phyloP scores from a whole-genome alignment of 2,329 filamentous ascomycete species.

The Xylariales sp. region DNA sequence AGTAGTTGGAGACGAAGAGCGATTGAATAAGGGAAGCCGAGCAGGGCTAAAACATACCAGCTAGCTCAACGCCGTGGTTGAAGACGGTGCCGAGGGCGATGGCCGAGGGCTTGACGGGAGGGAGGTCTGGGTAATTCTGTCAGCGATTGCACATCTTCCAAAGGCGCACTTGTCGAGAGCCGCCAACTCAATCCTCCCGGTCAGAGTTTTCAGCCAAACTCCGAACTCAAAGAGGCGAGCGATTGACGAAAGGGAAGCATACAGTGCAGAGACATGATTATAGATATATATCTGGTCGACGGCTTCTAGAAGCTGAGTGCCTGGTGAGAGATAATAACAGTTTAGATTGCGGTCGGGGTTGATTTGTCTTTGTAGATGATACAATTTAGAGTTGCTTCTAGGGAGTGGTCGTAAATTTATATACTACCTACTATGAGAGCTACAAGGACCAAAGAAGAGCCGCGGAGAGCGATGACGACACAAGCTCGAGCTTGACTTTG shows the following conservation, averaged over 20 bases:
- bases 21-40: neutral
- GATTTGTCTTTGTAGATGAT: slow-evolving; percentile 29
- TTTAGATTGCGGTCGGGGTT: neutral
- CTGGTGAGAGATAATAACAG: neutral
- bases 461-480: slow-evolving; percentile 38
- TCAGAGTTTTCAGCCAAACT: neutral
- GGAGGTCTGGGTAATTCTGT: slow-evolving; percentile 59
- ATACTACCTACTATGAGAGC: slow-evolving; percentile 12
- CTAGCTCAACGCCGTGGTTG: slow-evolving; percentile 91
- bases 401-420: slow-evolving; percentile 30
- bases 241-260: slow-evolving; percentile 47
- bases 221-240: neutral
- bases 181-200: neutral
- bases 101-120: slow-evolving; percentile 93
- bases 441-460: slow-evolving; percentile 22
- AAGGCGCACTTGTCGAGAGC: neutral
- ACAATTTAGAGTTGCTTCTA: slow-evolving; percentile 11
- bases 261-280: slow-evolving; percentile 73
- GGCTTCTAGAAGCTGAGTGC: slow-evolving; percentile 2
- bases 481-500: slow-evolving; percentile 14
- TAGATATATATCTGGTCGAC: slow-evolving; percentile 50
- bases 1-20: neutral
- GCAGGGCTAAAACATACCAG: slow-evolving; percentile 53
- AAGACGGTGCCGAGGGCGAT: slow-evolving; percentile 96
- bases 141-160: neutral